Percentiles rank a stretch among this genome's conserved stretches.
Conservation (phyloP, 1,284 basidiomycete genomes). For the Ustilago curta region DNA sequence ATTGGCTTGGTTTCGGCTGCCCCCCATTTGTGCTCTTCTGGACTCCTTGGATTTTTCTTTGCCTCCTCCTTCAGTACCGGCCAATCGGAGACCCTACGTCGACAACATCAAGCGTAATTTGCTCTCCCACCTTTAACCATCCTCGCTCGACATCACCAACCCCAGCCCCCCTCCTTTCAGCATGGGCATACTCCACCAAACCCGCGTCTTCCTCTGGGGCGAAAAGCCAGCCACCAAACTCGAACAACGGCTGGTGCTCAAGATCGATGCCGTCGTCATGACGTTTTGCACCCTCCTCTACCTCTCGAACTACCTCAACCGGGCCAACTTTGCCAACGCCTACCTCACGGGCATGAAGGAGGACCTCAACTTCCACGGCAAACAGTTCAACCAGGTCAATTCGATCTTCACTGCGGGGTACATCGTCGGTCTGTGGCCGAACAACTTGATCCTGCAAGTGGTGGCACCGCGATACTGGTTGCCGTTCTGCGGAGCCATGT, state of each 20-base stretch:
- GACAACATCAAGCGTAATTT: background rate
- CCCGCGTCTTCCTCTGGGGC: slow-evolving; percentile 50
- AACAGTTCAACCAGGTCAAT: slow-evolving; percentile 76
- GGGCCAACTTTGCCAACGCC: slow-evolving; percentile 52
- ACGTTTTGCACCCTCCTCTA: slow-evolving; percentile 48
- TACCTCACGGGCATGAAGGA: slow-evolving; percentile 86
- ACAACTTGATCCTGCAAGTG: slow-evolving; percentile 65
- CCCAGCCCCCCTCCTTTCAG: slow-evolving; percentile 3
- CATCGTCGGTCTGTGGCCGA: slow-evolving; percentile 58
- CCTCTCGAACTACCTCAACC: slow-evolving; percentile 54
- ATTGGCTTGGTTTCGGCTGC: background rate
- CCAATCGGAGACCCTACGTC: background rate
- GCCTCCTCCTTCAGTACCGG: background rate
- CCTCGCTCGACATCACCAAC: background rate
- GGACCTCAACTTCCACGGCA: slow-evolving; percentile 78
- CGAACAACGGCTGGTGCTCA: slow-evolving; percentile 44
- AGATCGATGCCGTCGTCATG: slow-evolving; percentile 56
- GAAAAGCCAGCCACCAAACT: slow-evolving; percentile 34
- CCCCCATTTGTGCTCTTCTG: background rate
- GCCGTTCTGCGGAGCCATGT: slow-evolving; percentile 55
- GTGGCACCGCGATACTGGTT: slow-evolving; percentile 59
- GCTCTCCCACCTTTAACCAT: too few relatives aligned
- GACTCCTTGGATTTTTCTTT: background rate
- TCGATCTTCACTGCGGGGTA: slow-evolving; percentile 69
- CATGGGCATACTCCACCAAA: slow-evolving; percentile 36